Evolutionary conservation across 208 protist genomes (phyloP), one percentile per base, ranked within the genome.

Genomic region (Naegleria lovaniensis): DNA sequence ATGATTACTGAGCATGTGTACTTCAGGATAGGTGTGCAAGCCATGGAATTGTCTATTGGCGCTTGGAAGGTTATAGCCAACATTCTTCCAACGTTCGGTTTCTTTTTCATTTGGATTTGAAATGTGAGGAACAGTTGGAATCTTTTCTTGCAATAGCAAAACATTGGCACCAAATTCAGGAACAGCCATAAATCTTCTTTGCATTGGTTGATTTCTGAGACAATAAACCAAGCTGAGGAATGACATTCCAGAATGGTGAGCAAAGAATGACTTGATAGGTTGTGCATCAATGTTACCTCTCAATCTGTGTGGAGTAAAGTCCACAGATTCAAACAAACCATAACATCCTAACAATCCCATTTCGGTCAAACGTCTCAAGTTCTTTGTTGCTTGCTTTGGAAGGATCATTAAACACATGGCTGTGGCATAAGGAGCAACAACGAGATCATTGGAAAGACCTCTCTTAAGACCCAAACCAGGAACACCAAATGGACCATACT

Each of bases 401-500:
- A 88, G n/a, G 39, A 88, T 43, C 85, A 88, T 88, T 7, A 88
- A 39, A 33, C n/a, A 22, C 85, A 88, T 58, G 9, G 33, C 41
- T 38, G n/a, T 88, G 9, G 85, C 85, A 58, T 88, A 88, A 36
- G 85, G 85, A 59, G 85, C 85, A 88, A 88, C 33, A 33, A 88
- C 85, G 1, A 88, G 19, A 58, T 88, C 85, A 38, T 88, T 88
- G 55, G n/a, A 43, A 5, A 88, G 36, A 88, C 85, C 85, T 39
- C 85, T 29, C n/a, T 88, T 88, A 5, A 88, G 22, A 58, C 85
- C 85, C 41, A 88, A 88, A 40, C 85, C 85, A 33, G 85, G 85
- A 33, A 88, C 85, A 88, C 85, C 85, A 58, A 88, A 88, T 88
- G 85, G 85, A 43, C 41, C 39, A 38, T 88, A 88, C 55, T 88